Evolutionary conservation across 257 asterid species (phyloP).

Genomic region (Euphrasia confusa): DNA sequence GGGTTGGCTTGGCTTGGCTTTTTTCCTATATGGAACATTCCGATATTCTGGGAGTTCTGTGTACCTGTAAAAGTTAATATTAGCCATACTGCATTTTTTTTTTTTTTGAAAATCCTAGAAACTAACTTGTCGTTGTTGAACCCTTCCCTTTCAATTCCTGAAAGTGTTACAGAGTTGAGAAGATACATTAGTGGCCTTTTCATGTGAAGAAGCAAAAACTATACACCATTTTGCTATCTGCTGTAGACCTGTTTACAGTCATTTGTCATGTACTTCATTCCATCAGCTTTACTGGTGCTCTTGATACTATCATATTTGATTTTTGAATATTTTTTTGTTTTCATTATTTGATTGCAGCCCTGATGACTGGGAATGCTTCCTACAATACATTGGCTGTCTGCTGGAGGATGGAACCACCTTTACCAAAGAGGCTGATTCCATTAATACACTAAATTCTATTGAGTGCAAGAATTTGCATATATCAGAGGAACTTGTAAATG

Average conservation of each 20-base stretch:
- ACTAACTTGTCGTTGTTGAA: constrained; percentile 11
- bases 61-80: background rate
- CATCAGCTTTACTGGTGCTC: constrained; percentile 8
- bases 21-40: background rate
- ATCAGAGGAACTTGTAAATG: constrained; percentile 64
- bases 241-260: constrained; percentile 10
- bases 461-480: constrained; percentile 47
- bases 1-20: background rate
- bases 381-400: constrained; percentile 77
- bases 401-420: constrained; percentile 72
- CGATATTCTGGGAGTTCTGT: background rate
- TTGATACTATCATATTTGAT: constrained; percentile 8
- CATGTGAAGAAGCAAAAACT: constrained; percentile 8
- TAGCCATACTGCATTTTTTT: background rate
- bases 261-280: constrained; percentile 1
- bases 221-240: constrained; percentile 4
- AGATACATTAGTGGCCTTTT: constrained; percentile 9
- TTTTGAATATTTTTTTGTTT: constrained; percentile 22
- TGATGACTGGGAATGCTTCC: constrained; percentile 92
- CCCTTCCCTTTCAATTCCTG: constrained; percentile 6
- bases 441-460: constrained; percentile 29
- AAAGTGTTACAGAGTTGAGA: constrained; percentile 12
- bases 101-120: constrained; percentile 15
- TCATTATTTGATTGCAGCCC: constrained; percentile 53
- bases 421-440: constrained; percentile 36